A percentile compares a stretch with the other conserved stretches of the same genome.
These are phyloP conservation scores for Mortierella sp. DNA, from an alignment of 371 early-diverging fungal species.

Conservation along the genomic window DNA sequence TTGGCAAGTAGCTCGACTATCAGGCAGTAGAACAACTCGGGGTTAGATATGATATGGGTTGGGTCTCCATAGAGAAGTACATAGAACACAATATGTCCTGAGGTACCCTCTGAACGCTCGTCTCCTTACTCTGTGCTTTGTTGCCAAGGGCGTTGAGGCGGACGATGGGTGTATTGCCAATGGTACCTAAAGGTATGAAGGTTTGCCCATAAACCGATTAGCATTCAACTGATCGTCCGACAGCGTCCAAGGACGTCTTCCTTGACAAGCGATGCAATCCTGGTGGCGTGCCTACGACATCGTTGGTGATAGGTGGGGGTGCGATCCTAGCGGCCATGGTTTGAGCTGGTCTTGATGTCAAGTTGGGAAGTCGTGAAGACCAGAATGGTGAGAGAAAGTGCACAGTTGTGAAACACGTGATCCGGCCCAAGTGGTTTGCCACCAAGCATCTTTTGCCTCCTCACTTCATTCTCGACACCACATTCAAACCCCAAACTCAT, in stretches of 20 bases:
- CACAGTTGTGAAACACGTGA: too few species aligned
- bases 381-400: not conserved
- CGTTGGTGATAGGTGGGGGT: constrained; percentile 41
- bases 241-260: too few species aligned
- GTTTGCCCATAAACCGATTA: not conserved
- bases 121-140: constrained; percentile 30
- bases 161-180: constrained; percentile 57
- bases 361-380: constrained; percentile 3
- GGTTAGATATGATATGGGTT: not conserved
- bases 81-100: too few species aligned
- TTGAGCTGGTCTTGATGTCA: constrained; percentile 15
- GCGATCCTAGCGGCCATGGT: constrained; percentile 6
- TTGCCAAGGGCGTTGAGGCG: constrained; percentile 22
- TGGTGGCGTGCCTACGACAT: constrained; percentile 35
- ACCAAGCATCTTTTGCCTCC: too few species aligned
- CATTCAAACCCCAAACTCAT: too few species aligned
- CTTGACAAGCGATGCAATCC: not conserved
- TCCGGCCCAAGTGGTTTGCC: too few species aligned
- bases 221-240: too few species aligned
- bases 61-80: too few species aligned
- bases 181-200: constrained; percentile 19
- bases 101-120: not conserved
- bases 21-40: not conserved
- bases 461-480: too few species aligned
- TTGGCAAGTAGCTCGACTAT: constrained; percentile 73